Percentiles rank a stretch among this genome's conserved stretches.
Evolutionary conservation across 345 rosid genomes (phyloP).

Genomic region (Fremontodendron californicum): DNA sequence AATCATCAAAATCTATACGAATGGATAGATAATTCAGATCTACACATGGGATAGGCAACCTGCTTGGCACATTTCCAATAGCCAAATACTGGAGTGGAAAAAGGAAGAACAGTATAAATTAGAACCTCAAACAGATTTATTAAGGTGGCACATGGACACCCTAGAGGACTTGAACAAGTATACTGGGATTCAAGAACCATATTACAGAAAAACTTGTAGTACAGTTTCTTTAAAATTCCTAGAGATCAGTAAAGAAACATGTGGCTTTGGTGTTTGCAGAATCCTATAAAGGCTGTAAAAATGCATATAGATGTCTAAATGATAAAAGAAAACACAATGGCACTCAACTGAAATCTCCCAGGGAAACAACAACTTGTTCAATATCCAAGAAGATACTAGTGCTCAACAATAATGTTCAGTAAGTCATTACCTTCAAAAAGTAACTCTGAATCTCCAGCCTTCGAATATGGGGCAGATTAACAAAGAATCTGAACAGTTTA

Average conservation of each 20-base stretch:
- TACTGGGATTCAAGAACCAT: not conserved
- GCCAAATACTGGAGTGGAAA: slow-evolving; percentile 48
- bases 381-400: not conserved
- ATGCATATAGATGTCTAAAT: not conserved
- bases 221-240: not conserved
- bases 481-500: slow-evolving; percentile 58
- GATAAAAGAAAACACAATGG: not conserved
- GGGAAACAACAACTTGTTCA: not conserved
- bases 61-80: slow-evolving; percentile 44
- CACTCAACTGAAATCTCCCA: not conserved
- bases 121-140: slow-evolving; percentile 6
- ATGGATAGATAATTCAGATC: slow-evolving; percentile 62
- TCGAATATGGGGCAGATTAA: slow-evolving; percentile 53
- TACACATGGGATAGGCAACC: slow-evolving; percentile 42
- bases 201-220: not conserved
- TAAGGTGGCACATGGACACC: not conserved
- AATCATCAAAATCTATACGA: slow-evolving; percentile 57
- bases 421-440: slow-evolving; percentile 49
- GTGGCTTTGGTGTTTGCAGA: not conserved
- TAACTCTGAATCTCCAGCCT: slow-evolving; percentile 65
- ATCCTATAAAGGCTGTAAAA: not conserved
- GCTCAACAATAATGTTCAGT: not conserved
- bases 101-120: slow-evolving; percentile 14
- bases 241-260: not conserved
- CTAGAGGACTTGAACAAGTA: not conserved